These are phyloP conservation scores for Cutaneotrichosporon sp. DNA, from an alignment of 1,284 basidiomycete species.

Conservation along the genomic window DNA sequence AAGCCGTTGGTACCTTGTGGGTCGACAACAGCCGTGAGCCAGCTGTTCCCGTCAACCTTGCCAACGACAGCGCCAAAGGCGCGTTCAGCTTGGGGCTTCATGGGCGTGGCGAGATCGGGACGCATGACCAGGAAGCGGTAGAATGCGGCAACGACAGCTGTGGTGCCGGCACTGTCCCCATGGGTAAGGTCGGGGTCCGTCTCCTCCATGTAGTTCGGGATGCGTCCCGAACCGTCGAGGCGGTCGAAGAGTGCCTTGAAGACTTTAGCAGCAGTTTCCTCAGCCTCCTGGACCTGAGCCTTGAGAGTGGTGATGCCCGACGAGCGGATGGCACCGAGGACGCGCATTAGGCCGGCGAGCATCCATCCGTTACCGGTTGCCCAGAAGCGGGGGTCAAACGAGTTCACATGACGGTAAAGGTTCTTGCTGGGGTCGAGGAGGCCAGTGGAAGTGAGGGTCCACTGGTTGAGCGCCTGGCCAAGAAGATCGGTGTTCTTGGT, in stretches of 20 bases:
- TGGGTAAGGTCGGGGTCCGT: slow-evolving; percentile 4
- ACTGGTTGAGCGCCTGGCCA: slow-evolving; percentile 53
- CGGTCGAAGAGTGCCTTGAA: slow-evolving; percentile 50
- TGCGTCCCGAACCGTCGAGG: slow-evolving; percentile 38
- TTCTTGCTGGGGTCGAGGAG: slow-evolving; percentile 45
- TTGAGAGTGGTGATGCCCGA: slow-evolving; percentile 9
- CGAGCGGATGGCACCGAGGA: slow-evolving; percentile 20
- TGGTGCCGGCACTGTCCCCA: slow-evolving; percentile 33
- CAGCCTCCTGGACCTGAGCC: slow-evolving; percentile 52
- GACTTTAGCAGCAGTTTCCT: slow-evolving; percentile 48
- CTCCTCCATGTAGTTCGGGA: slow-evolving; percentile 34
- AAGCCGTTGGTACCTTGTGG: slow-evolving; percentile 26
- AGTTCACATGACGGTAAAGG: slow-evolving; percentile 54
- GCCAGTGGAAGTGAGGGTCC: slow-evolving; percentile 52
- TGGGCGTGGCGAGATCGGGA: slow-evolving; percentile 9
- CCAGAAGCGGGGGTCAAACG: slow-evolving; percentile 56
- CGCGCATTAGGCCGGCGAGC: slow-evolving; percentile 25
- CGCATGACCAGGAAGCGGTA: slow-evolving; percentile 29
- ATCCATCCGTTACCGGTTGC: slow-evolving; percentile 51
- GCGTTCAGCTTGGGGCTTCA: slow-evolving; percentile 18
- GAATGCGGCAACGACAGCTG: slow-evolving; percentile 32
- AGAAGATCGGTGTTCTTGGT: slow-evolving; percentile 51
- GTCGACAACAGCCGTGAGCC: slow-evolving; percentile 31
- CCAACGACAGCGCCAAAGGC: slow-evolving; percentile 30
- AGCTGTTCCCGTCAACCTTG: slow-evolving; percentile 23